Base-by-base conservation (phyloP, 73 alveolate species). In the Stentor roeselii region DNA sequence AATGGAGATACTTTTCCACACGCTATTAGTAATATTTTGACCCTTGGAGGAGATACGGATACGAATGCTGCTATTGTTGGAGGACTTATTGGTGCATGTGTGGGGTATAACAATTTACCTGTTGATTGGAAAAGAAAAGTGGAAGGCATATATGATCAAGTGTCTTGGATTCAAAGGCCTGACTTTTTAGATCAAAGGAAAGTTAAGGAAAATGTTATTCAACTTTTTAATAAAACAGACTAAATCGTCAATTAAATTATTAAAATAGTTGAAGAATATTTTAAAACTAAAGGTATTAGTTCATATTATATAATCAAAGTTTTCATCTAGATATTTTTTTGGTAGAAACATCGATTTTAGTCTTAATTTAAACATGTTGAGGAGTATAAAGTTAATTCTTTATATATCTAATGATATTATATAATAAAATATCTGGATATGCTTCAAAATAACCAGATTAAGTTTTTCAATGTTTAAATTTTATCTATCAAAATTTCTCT, bases 31-130 rank as follows among this genome's bases (percentile, higher is more conserved):
- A 75, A 83, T 3, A 61, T 75, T 31, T 42, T 87, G 34, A 3
- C 11, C 3, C 35, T 37, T 40, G 89, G 89, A 60, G 92, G 92
- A 38, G 92, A 87, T 42, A 87, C 92, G 3, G 89, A 87, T 39
- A 83, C 89, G 1, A 87, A 87, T 59, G 88, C 89, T 15, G 75
- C 82, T 30, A 87, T 87, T 0, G 92, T 87, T 11, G 92, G 92
- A 30, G 92, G 87, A 27, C 36, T 87, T 34, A 36, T 87, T 3
- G 92, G 92, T 0, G 85, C 67, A 27, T 32, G 14, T 83, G 88
- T 39, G 42, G 89, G 84, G n/a, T 27, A 27, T 2, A 2, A 39
- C n/a, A 2, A 15, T 0, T 14, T 76, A 39, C 84, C 84, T 76
- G 60, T 36, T 0, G 37, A 76, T 34, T 41, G 60, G 30, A 76